Base-by-base conservation (phyloP, 169 alveolate species). In the Plasmodium vinckei region DNA sequence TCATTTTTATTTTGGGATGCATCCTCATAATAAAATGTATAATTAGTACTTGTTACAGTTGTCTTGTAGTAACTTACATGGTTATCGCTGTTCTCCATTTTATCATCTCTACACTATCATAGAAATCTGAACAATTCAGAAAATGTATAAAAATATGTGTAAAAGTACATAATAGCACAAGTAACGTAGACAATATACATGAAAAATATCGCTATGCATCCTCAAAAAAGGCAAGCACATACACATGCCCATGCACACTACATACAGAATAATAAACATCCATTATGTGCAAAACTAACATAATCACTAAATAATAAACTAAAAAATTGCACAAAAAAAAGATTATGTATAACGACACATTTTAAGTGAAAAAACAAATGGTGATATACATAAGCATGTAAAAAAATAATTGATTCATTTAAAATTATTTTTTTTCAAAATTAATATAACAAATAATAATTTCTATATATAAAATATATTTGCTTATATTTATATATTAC, bases 21-120 rank as follows among this genome's bases (percentile, higher is more conserved):
- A 12, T 75, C 88, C 21, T 75, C 88, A 75, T 75, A 75, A 10
- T 25, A 25, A 68, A 44, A 46, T n/a, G 63, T 68, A 49, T 46
- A 44, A 47, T 12, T 63, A 5, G 27, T 75, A 56, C 49, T 75
- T 9, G 73, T 15, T 13, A 25, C 9, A 15, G 65, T 42, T 12
- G 68, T 56, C 51, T 75, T 23, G 68, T 42, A 46, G 15, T 47
- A 61, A 19, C 19, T 75, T 33, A 73, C 49, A 56, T 75, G 63
- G 42, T 27, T 75, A 4, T 63, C 77, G 33, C 2, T 75, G 23
- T 54, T 75, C 15, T 75, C 88, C 68, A 75, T 64, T 39, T 33
- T 33, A 56, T 64, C 56, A 39, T 42, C 64, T 19, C 5, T 44
- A 54, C 13, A 21, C 65, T 53, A 12, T 19, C 19, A 75, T 51